Conservation (phyloP, 305 asterid genomes). For the Solanum aculeatissimum region DNA sequence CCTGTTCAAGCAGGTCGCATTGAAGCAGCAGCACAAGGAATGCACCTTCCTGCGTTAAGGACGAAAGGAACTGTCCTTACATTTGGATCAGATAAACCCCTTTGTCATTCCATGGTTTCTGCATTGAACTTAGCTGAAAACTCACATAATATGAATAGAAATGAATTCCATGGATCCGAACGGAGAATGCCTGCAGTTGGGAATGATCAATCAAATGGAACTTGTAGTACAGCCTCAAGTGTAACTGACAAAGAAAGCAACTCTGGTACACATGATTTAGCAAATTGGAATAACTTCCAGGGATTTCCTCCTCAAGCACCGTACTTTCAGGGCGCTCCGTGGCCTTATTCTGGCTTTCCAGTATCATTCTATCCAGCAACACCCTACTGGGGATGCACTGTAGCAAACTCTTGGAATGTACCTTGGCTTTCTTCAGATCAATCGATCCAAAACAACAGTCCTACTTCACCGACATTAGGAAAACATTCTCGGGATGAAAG, state of each 20-base stretch:
- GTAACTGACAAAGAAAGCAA: slow-evolving; percentile 1
- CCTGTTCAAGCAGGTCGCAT: slow-evolving; percentile 15
- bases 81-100: slow-evolving; percentile 32
- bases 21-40: slow-evolving; percentile 18
- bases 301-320: slow-evolving; percentile 7
- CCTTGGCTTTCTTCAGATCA: slow-evolving; percentile 15
- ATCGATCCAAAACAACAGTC: neutral
- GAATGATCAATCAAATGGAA: slow-evolving; percentile 14
- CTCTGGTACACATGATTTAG: neutral
- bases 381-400: slow-evolving; percentile 24
- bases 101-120: slow-evolving; percentile 19
- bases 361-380: slow-evolving; percentile 35
- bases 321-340: slow-evolving; percentile 5
- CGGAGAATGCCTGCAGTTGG: neutral
- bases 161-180: slow-evolving; percentile 7
- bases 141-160: slow-evolving; percentile 3
- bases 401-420: slow-evolving; percentile 17
- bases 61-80: slow-evolving; percentile 29
- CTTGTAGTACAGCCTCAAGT: slow-evolving; percentile 7
- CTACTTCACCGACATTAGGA: slow-evolving; percentile 25
- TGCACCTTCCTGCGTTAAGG: slow-evolving; percentile 14
- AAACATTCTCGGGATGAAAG: slow-evolving; percentile 40
- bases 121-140: slow-evolving; percentile 12
- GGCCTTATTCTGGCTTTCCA: slow-evolving; percentile 25
- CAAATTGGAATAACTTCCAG: neutral